Percentiles rank a stretch among this genome's conserved stretches.
phyloP scores from a whole-genome alignment of 768 basidiomycete species.

The Suillus occidentalis region DNA sequence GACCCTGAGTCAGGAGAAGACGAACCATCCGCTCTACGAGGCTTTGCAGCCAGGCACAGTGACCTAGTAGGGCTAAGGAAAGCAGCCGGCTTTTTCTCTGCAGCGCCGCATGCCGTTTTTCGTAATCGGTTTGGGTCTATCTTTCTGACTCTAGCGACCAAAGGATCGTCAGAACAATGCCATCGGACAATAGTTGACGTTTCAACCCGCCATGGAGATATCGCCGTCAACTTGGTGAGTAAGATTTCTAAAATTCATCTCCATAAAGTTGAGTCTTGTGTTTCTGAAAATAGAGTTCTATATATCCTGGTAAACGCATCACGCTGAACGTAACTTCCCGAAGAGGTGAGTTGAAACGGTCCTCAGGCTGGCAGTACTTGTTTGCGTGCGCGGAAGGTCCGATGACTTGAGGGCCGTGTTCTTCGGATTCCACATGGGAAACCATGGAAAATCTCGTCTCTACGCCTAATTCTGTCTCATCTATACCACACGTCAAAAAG shows the following conservation, averaged over 20 bases:
- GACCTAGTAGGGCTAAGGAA: conserved; percentile 22
- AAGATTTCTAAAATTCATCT: conserved; percentile 1
- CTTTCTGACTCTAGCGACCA: conserved; percentile 38
- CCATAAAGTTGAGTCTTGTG: conserved; percentile 6
- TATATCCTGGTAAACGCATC: conserved; percentile 6
- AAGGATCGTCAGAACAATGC: conserved; percentile 31
- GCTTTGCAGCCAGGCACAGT: conserved; percentile 13
- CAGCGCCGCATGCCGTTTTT: conserved; percentile 33
- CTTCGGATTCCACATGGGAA: conserved; percentile 2
- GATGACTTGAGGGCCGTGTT: not conserved
- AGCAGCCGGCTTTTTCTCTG: conserved; percentile 22
- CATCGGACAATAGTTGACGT: conserved; percentile 40
- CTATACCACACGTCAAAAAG: not conserved
- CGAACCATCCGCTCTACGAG: conserved; percentile 11
- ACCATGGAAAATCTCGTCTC: not conserved
- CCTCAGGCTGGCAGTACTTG: not conserved
- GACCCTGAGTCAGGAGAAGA: conserved; percentile 38
- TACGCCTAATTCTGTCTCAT: conserved; percentile 13
- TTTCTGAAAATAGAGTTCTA: conserved; percentile 11
- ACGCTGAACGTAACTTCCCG: conserved; percentile 6
- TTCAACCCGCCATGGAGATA: conserved; percentile 36
- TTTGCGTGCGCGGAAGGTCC: not conserved
- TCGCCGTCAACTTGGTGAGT: conserved; percentile 21
- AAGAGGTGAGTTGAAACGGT: conserved; percentile 6
- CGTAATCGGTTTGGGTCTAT: conserved; percentile 42